phyloP scores from a whole-genome alignment of 768 basidiomycete species.

The Lentinula raphanica region DNA sequence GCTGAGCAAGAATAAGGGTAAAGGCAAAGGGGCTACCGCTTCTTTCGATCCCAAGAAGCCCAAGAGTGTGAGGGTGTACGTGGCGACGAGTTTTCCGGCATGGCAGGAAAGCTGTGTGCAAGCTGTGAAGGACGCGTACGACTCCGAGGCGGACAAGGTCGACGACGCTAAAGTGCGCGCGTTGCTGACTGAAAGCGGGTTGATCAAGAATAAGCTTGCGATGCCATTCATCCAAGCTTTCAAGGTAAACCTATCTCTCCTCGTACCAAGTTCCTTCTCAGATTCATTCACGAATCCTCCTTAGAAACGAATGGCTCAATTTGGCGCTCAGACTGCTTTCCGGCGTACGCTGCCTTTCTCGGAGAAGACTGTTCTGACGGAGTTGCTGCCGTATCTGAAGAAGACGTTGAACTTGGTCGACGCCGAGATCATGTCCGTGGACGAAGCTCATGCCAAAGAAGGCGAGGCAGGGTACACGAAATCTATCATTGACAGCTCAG shows the following conservation, averaged over 20 bases:
- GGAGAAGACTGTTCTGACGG: conserved; percentile 65
- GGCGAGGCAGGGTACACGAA: conserved; percentile 56
- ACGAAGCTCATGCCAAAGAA: conserved; percentile 55
- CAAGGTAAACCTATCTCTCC: conserved; percentile 55
- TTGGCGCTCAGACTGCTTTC: conserved; percentile 74
- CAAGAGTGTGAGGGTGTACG: conserved; percentile 84
- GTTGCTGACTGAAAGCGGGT: conserved; percentile 58
- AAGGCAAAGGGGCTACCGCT: conserved; percentile 36
- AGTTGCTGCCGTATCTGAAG: conserved; percentile 77
- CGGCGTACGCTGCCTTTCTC: conserved; percentile 79
- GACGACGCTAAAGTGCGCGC: conserved; percentile 79
- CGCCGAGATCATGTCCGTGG: conserved; percentile 65
- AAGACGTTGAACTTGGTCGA: conserved; percentile 66
- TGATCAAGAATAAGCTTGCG: conserved; percentile 92
- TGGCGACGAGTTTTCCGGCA: conserved; percentile 84
- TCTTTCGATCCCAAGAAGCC: conserved; percentile 81
- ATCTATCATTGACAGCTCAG: conserved; percentile 74
- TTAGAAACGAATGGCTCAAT: conserved; percentile 78
- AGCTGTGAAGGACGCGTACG: conserved; percentile 65
- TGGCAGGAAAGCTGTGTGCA: conserved; percentile 89
- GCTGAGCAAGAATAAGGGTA: conserved; percentile 71
- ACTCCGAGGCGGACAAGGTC: conserved; percentile 51
- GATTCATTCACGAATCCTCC: background rate
- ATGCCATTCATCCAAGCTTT: conserved; percentile 95
- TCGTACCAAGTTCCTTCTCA: background rate